A percentile compares a stretch with the other conserved stretches of the same genome.
These are phyloP conservation scores for Rhynchosporium secalis DNA, from an alignment of 2,329 filamentous ascomycete genomes.

Conservation along the genomic window DNA sequence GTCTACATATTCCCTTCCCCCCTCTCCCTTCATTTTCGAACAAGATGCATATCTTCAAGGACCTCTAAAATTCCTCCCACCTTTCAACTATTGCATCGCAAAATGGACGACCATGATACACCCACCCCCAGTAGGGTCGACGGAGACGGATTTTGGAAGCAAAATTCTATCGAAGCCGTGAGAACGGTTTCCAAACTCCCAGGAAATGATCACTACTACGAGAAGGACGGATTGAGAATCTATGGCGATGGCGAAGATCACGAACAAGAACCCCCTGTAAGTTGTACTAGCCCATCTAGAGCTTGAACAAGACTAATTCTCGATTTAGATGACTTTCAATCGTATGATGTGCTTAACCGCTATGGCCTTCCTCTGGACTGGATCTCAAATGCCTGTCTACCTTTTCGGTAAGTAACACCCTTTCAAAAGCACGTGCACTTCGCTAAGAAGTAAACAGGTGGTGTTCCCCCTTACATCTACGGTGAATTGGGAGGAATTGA, in stretches of 20 bases:
- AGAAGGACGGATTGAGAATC: constrained; percentile 43
- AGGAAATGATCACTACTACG: constrained; percentile 30
- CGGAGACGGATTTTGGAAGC: constrained; percentile 26
- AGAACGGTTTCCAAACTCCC: constrained; percentile 33
- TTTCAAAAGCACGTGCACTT: not conserved
- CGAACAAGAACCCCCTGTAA: constrained; percentile 48
- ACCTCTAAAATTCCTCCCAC: not conserved
- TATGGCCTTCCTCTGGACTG: constrained; percentile 63
- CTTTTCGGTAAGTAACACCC: constrained; percentile 42
- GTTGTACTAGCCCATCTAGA: constrained; percentile 15
- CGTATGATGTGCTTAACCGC: constrained; percentile 56
- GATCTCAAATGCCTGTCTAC: constrained; percentile 59
- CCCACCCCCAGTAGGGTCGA: constrained; percentile 26
- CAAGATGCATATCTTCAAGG: not conserved
- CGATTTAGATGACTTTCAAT: constrained; percentile 46
- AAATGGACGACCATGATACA: constrained; percentile 12
- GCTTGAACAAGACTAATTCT: constrained; percentile 34
- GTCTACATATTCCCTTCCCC: not conserved
- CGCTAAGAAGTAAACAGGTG: constrained; percentile 13
- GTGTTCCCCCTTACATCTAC: constrained; percentile 56
- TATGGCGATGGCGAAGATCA: constrained; percentile 50
- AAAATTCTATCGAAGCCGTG: constrained; percentile 27
- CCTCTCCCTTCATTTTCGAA: not conserved
- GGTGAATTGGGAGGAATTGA: constrained; percentile 55
- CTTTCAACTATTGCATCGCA: not conserved